phyloP scores from a whole-genome alignment of 1,284 basidiomycete genomes.

The Sanghuangporus weigelae region DNA sequence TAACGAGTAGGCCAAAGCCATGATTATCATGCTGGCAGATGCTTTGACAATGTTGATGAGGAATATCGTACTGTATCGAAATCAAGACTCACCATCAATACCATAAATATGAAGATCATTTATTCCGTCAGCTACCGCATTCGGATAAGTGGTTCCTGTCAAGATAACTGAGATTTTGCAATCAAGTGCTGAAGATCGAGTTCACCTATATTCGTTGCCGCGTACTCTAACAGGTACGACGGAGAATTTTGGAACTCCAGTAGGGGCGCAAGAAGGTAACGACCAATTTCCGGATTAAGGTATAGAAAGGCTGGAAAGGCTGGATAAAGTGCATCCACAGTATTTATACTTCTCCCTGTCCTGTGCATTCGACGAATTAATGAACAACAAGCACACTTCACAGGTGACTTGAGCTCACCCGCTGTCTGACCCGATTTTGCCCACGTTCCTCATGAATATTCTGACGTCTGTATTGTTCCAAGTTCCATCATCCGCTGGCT shows the following conservation, averaged over 20 bases:
- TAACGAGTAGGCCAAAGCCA: slow-evolving; percentile 32
- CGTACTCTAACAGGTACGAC: slow-evolving; percentile 27
- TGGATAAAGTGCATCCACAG: slow-evolving; percentile 44
- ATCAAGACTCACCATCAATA: slow-evolving; percentile 1
- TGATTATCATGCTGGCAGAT: slow-evolving; percentile 36
- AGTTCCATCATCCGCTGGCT: slow-evolving; percentile 23
- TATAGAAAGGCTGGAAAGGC: slow-evolving; percentile 43
- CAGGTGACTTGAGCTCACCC: not conserved
- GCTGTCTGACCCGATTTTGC: not conserved
- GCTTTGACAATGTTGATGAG: not conserved
- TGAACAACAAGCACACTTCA: not conserved
- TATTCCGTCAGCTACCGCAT: slow-evolving; percentile 21
- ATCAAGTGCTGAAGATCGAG: not conserved
- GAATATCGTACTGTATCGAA: slow-evolving; percentile 9
- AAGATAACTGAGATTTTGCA: not conserved
- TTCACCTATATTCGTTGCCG: slow-evolving; percentile 38
- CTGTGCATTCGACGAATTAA: not conserved
- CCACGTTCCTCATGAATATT: slow-evolving; percentile 18
- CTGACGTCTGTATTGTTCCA: slow-evolving; percentile 21
- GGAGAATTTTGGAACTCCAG: slow-evolving; percentile 35
- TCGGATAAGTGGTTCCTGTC: slow-evolving; percentile 22
- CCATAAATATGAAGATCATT: slow-evolving; percentile 23
- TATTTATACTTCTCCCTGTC: slow-evolving; percentile 31
- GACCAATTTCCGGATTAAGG: slow-evolving; percentile 37
- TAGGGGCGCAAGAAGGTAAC: slow-evolving; percentile 38